Base-by-base conservation (phyloP, 2,329 filamentous ascomycete species). In the Verticillium klebahnii region DNA sequence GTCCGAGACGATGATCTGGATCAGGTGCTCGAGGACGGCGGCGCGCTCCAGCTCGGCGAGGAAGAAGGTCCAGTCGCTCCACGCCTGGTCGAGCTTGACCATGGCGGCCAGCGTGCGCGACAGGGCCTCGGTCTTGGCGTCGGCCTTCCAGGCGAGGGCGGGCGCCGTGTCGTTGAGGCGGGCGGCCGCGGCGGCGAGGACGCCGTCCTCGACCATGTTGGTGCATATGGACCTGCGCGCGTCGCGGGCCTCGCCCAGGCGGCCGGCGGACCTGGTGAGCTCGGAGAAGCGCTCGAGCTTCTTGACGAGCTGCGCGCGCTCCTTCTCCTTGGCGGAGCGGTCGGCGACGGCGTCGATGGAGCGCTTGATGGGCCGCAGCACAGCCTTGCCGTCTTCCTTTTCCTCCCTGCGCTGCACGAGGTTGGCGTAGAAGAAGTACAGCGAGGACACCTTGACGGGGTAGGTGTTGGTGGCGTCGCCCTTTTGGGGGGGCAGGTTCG, bases 201-300 rank as follows among this genome's bases (percentile, higher is more conserved):
- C 77, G 2, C 85, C 86, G 45, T 85, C 80, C 31, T 84, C 81
- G 5, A 90, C 78, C 67, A 89, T 79, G 60, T 82, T 82, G 17
- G 83, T 81, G 61, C 89, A 83, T n/a, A 91, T 84, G 17, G 83
- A 80, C 58, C 81, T 77, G 7, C 90, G 79, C 1, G 85, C 82
- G 36, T 82, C 78, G 12, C 85, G 78, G 0, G 88, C 84, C 64
- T 89, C 85, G 2, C 84, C 81, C 19, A 76, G 74, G 56, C 83
- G 79, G 5, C 84, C 83, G 15, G 78, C 73, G 1, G 76, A 72
- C 66, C 82, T 85, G 66, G 84, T 86, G 1, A 87, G 69, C 45
- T 90, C 86, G 2, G 85, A 88, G 67, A 90, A 81, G 12, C 85
- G 79, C 69, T 92, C 89, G 45, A 91, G 77, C 69, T 92, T 92